Conservation (phyloP, 352 stramenopile genomes). For the Blastocystis sp. region DNA sequence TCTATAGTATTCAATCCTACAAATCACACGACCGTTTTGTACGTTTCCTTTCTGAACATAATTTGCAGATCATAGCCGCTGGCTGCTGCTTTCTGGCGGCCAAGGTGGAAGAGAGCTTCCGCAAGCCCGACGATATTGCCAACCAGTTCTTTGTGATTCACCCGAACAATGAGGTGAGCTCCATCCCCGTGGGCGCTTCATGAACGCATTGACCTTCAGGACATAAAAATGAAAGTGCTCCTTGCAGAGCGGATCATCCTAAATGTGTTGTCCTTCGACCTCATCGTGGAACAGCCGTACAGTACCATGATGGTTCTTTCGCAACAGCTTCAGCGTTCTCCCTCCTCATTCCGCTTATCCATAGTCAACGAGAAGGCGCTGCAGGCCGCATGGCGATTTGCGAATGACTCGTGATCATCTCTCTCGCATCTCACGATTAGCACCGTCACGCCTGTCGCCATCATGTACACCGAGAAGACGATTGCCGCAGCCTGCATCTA, state of each 20-base stretch:
- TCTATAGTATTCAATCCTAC: conserved; percentile 66
- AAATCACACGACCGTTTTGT: conserved; percentile 58
- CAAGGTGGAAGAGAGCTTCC: conserved; percentile 66
- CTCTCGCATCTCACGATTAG: not conserved
- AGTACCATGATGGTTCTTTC: conserved; percentile 30
- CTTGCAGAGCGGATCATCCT: conserved; percentile 55
- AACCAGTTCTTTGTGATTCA: conserved; percentile 34
- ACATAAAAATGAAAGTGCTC: conserved; percentile 68
- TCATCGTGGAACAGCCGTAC: conserved; percentile 59
- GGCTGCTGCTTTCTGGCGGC: conserved; percentile 60
- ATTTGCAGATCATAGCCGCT: conserved; percentile 37
- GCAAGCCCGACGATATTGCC: conserved; percentile 55
- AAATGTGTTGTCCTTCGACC: conserved; percentile 60
- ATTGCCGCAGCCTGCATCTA: conserved; percentile 55
- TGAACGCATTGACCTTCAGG: not conserved
- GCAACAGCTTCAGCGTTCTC: conserved; percentile 3
- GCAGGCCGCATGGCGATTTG: conserved; percentile 45
- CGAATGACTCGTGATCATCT: conserved; percentile 24
- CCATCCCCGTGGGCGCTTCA: not conserved
- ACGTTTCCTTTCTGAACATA: not conserved
- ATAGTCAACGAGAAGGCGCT: conserved; percentile 19
- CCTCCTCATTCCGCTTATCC: not conserved
- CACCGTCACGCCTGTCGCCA: conserved; percentile 16
- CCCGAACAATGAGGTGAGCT: not conserved
- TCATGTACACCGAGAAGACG: conserved; percentile 50